Percentiles rank a stretch among this genome's conserved stretches.
phyloP scores from a whole-genome alignment of 1,284 basidiomycete genomes.

The Malassezia equina region DNA sequence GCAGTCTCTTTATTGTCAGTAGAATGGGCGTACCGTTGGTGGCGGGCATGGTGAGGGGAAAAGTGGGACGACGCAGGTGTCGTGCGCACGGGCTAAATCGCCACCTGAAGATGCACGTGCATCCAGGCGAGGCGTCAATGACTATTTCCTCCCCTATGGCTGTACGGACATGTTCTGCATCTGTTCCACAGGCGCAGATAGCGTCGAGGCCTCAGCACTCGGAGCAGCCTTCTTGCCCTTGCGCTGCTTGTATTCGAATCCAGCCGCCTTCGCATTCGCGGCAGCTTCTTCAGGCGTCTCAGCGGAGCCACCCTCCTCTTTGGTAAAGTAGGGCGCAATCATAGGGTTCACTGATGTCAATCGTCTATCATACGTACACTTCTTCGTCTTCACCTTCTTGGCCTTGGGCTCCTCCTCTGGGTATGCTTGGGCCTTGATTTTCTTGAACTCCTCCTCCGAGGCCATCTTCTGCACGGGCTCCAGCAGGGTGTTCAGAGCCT shows the following conservation, averaged over 20 bases:
- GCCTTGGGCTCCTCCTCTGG: conserved; percentile 51
- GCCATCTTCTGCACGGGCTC: conserved; percentile 69
- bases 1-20: conserved; percentile 28
- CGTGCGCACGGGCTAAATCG: not conserved
- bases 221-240: conserved; percentile 16
- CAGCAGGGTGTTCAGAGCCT: conserved; percentile 66
- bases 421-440: conserved; percentile 70
- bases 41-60: conserved; percentile 3
- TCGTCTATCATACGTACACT: conserved; percentile 13
- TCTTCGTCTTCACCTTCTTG: conserved; percentile 39
- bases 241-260: conserved; percentile 18
- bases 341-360: conserved; percentile 24
- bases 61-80: not conserved
- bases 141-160: not conserved
- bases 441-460: conserved; percentile 69
- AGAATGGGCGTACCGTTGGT: not conserved
- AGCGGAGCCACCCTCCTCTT: conserved; percentile 31
- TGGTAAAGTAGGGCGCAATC: conserved; percentile 28
- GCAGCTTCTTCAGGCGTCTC: conserved; percentile 26
- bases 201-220: not conserved
- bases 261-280: conserved; percentile 17
- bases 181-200: not conserved
- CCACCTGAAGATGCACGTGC: not conserved
- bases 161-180: conserved; percentile 10
- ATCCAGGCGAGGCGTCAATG: not conserved